phyloP scores from a whole-genome alignment of 495 filamentous ascomycete genomes.

The Penicillium waksmanii region DNA sequence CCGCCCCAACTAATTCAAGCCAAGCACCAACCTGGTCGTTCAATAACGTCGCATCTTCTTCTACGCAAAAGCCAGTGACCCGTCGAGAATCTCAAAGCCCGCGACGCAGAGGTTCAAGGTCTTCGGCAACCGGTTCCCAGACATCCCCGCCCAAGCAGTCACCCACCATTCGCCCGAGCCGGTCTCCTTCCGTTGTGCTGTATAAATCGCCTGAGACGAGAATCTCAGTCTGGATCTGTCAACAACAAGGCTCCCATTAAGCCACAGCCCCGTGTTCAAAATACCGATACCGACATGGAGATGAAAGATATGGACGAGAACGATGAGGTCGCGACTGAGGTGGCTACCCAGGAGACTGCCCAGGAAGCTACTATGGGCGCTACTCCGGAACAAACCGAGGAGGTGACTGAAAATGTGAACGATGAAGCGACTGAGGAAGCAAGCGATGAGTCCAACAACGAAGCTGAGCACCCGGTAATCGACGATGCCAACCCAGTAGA shows the following conservation, averaged over 20 bases:
- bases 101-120: neutral
- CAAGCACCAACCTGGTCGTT: neutral
- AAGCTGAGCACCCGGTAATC: neutral
- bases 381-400: constrained; percentile 1
- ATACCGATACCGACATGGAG: neutral
- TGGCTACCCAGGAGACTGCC: no score
- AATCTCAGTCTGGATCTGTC: neutral
- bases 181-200: neutral
- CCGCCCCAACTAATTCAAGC: neutral
- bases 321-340: no score
- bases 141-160: neutral
- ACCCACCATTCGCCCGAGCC: neutral
- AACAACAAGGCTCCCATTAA: neutral
- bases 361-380: constrained; percentile 1
- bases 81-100: neutral
- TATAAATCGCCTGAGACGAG: neutral
- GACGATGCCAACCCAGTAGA: no score
- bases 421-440: neutral
- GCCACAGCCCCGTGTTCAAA: neutral
- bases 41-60: neutral
- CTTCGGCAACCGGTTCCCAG: neutral
- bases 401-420: constrained; percentile 15
- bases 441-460: constrained; percentile 8
- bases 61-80: neutral
- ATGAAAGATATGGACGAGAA: no score